phyloP scores from a whole-genome alignment of 257 asterid species.

The Scutellaria minor region DNA sequence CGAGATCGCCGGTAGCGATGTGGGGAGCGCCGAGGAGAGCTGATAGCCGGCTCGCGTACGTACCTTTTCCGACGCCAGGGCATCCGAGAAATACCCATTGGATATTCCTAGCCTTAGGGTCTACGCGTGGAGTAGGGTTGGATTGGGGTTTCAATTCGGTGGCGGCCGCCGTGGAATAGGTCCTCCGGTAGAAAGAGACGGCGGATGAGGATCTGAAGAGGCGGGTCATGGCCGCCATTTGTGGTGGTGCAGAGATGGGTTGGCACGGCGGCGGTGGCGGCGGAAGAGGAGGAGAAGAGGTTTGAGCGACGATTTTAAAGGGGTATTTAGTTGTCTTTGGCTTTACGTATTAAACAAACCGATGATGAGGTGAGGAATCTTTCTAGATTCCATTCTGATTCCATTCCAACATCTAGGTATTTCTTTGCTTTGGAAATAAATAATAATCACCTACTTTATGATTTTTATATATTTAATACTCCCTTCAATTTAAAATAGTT shows the following conservation, averaged over 20 bases:
- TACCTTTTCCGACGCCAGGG: constrained; percentile 99
- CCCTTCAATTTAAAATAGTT: no score
- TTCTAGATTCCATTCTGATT: constrained; percentile 39
- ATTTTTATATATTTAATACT: no score
- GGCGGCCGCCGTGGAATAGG: constrained; percentile 60
- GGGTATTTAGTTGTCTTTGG: constrained; percentile 22
- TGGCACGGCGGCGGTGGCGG: constrained; percentile 32
- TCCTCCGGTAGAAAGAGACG: constrained; percentile 41
- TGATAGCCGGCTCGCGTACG: constrained; percentile 94
- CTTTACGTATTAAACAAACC: constrained; percentile 25
- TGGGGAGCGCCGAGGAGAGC: constrained; percentile 87
- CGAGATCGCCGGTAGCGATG: constrained; percentile 99
- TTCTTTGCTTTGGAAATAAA: no score
- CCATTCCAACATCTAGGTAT: constrained; percentile 30
- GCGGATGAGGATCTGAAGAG: constrained; percentile 63
- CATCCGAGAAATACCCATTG: constrained; percentile 97
- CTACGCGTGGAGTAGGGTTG: constrained; percentile 41
- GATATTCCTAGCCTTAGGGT: constrained; percentile 65
- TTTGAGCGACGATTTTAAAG: constrained; percentile 10
- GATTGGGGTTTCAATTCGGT: constrained; percentile 44
- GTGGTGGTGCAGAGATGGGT: constrained; percentile 35
- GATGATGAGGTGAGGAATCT: constrained; percentile 33
- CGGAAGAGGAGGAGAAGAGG: constrained; percentile 17
- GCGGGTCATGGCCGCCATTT: constrained; percentile 90
- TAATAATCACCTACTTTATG: no score